Base-by-base conservation (phyloP, 2,329 filamentous ascomycete genomes). In the Zymoseptoria ardabiliae region DNA sequence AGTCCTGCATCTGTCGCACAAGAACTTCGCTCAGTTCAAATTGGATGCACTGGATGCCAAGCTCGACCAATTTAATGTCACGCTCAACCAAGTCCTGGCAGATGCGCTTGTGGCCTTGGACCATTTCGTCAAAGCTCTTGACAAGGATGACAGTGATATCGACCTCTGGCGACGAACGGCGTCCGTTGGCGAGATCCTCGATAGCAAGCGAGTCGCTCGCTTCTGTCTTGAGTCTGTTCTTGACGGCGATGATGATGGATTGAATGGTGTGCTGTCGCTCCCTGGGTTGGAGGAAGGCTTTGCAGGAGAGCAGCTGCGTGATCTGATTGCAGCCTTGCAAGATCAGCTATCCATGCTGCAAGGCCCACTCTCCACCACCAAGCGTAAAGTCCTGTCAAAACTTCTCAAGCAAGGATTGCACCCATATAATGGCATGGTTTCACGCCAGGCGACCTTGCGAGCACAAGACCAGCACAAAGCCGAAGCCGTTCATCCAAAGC, bases 11-110 rank as follows among this genome's bases (percentile, higher is more conserved):
- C 82, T 99, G 7, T 89, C 93, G 1, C 91, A 95, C 79, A 99
- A 97, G 74, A 99, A 97, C 68, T 87, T 93, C 75, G 94, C 91
- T 50, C 90, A 97, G 70, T 97, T 96, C 70, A 79, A 88, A 59
- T 79, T 99, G n/a, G 93, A 99, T 71, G 63, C 67, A 10, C 63
- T 72, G 11, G 63, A 61, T 20, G 63, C 67, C 3, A 62, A 65
- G 49, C 59, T 73, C 35, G 65, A 69, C 20, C 56, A 49, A 0
- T 59, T 70, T 28, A 59, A 69, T 21, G 62, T 69, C 10, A 65
- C 62, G 4, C 61, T 70, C 23, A 63, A 65, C 21, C 66, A 71
- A 20, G 70, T 73, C 11, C 56, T 70, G 25, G 66, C 72, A 30
- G 68, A 70, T n/a, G 72, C 75, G 7, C 70, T 75, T 22, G 75